A percentile compares a stretch with the other conserved stretches of the same genome.
phyloP scores from a whole-genome alignment of 1,284 basidiomycete species.

The Abortiporus biennis region DNA sequence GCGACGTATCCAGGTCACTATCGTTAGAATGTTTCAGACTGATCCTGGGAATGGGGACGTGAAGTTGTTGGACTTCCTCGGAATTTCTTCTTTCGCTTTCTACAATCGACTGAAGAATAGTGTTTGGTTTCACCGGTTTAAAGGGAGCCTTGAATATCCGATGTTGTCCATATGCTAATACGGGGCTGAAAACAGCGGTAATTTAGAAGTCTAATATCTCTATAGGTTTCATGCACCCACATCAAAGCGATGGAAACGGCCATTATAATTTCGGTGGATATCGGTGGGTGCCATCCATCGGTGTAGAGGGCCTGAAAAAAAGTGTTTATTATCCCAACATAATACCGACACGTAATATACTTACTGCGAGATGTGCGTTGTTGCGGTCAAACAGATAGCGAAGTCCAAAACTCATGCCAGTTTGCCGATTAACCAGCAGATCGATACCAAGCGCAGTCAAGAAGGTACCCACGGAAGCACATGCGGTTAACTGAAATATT shows the following conservation, averaged over 20 bases:
- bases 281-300: constrained; percentile 16
- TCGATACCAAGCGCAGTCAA: constrained; percentile 49
- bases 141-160: constrained; percentile 25
- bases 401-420: constrained; percentile 56
- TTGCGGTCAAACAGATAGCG: constrained; percentile 61
- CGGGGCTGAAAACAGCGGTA: constrained; percentile 15
- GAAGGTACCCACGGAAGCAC: constrained; percentile 55
- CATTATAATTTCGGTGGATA: constrained; percentile 17
- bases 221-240: constrained; percentile 10
- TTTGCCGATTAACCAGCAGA: constrained; percentile 48
- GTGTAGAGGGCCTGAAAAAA: constrained; percentile 12
- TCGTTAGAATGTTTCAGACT: no score
- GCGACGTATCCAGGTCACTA: no score
- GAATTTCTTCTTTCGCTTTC: no score
- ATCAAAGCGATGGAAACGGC: constrained; percentile 18
- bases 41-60: no score
- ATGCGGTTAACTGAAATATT: no score
- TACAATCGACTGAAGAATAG: no score
- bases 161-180: constrained; percentile 23
- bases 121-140: constrained; percentile 2
- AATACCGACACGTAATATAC: constrained; percentile 18
- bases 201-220: neutral
- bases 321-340: constrained; percentile 29
- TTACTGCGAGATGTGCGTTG: constrained; percentile 45
- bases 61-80: no score